Evolutionary conservation across 305 asterid genomes (phyloP), one percentile per base, ranked within the genome.

Genomic region (Rubia balearica): DNA sequence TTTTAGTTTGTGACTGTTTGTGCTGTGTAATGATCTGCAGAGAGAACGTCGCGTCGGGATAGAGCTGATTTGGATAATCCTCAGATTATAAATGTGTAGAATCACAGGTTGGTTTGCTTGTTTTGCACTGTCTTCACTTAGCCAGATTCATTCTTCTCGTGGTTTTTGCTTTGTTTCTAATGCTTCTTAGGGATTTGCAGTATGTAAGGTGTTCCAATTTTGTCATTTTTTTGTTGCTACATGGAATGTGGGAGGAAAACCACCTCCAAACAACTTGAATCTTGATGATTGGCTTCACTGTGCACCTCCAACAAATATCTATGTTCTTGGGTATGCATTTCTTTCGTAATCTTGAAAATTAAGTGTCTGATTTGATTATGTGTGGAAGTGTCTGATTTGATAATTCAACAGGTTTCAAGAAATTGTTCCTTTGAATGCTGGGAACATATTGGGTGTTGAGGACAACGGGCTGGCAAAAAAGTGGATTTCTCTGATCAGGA

Each of bases 381-480:
- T 22, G 36, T 57, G 36, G 41, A 68, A 56, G 16, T 8, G 9
- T 68, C 33, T 59, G 22, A 10, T 12, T 30, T 59, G 10, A 41
- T 65, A 60, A 7, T 73, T 68, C 36, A 19, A 65, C 64, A 95
- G 99, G 62, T 95, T 95, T 83, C 98, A 95, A 86, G 98, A 95
- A 77, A 89, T 95, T 74, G 99, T 95, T 72, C 99, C 98, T 57
- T 71, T 95, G 70, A 95, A 91, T 79, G 98, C 98, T 71, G 90
- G 98, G 63, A 95, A 95, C 69, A 95, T 95, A 70, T 85, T 95
- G 40, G 99, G 90, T 8, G 97, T 97, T 57, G 99, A 95, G 79
- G 99, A 95, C 82, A 95, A 95, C 40, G 99, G 99, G 40, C 99
- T 98, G 22, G 96, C 99, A 36, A 90, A 87, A 68, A 95, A 91